Base-by-base conservation (phyloP, 768 basidiomycete genomes). In the Mycena maculata region DNA sequence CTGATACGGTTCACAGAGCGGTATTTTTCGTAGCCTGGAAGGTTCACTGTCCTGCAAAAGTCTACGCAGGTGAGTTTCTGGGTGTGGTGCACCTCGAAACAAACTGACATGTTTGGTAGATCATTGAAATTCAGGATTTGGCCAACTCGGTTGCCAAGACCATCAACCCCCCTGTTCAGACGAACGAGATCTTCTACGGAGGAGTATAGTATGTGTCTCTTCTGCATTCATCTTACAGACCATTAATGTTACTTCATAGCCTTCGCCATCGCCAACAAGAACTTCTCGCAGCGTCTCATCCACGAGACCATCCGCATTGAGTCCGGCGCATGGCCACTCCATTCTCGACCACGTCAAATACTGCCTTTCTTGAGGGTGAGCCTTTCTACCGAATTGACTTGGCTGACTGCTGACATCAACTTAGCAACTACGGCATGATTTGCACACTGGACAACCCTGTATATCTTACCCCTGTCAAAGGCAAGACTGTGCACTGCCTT, bases 281-380 rank as follows among this genome's bases (percentile, higher is more conserved):
- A 85, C 72, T 94, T 99, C 77, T 87, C 90, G 20, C 91, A 95
- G 71, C 92, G 94, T 69, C 81, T 98, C 56, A 92, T 99, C 55
- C 98, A 99, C 76, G 98, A 99, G 81, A 99, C 98, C 5, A 99
- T 99, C 76, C 90, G 98, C 36, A 99, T 99, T 84, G 99, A 99
- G 80, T 98, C 96, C 45, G 98, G 96, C 60, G 97, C 97, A 55
- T 99, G 98, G 98, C 60, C 99, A 99, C 79, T 97, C 98, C 27
- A 99, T 98, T 1, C 86, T 99, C 48, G 99, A 99, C 77, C 98
- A 99, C 78, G 93, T 99, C 87, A 99, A 99, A 80, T 99, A 99
- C 77, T 96, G 96, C 72, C 86, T 99, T 33, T 89, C 94, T 9
- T 92, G 98, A 80, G 98, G 96, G 95, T 96, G 72, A 66, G 88